Conservation (phyloP, 108 stramenopile genomes). For the Pinguiococcus pyrenoidosus region DNA sequence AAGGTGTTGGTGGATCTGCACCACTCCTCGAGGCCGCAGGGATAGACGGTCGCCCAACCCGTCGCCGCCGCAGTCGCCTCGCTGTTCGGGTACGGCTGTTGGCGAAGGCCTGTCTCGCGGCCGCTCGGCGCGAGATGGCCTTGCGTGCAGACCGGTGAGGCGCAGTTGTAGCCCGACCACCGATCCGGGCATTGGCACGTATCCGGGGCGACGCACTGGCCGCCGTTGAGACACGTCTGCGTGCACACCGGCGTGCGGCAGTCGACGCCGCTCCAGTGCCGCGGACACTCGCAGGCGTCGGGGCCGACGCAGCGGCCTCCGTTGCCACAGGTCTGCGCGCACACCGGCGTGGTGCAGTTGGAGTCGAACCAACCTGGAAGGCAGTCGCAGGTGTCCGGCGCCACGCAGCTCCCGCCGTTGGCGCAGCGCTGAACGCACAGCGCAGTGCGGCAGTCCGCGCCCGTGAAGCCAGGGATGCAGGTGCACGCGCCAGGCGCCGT, state of each 20-base stretch:
- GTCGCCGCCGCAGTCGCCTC: background rate
- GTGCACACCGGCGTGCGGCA: slow-evolving; percentile 58
- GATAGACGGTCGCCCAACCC: slow-evolving; percentile 46
- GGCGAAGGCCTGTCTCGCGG: too few relatives aligned
- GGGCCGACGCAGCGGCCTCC: slow-evolving; percentile 70
- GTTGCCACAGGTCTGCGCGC: slow-evolving; percentile 70
- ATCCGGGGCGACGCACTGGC: slow-evolving; percentile 60
- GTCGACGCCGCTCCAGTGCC: slow-evolving; percentile 54
- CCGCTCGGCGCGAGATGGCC: too few relatives aligned
- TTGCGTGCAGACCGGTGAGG: slow-evolving; percentile 59
- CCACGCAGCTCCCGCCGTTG: slow-evolving; percentile 55
- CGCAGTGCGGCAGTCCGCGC: slow-evolving; percentile 40
- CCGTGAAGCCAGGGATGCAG: slow-evolving; percentile 61
- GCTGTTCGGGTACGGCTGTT: background rate
- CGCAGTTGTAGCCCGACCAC: slow-evolving; percentile 60
- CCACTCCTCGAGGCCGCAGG: slow-evolving; percentile 53
- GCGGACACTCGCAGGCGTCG: slow-evolving; percentile 52
- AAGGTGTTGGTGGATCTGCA: slow-evolving; percentile 60
- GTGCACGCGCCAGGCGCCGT: slow-evolving; percentile 57
- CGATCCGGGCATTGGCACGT: slow-evolving; percentile 60
- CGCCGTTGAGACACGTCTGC: slow-evolving; percentile 53
- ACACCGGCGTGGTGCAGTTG: slow-evolving; percentile 74
- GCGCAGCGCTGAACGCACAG: slow-evolving; percentile 56
- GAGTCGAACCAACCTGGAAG: slow-evolving; percentile 62
- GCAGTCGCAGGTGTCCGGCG: slow-evolving; percentile 66